Conservation (phyloP, 2,329 filamentous ascomycete species). For the Ceratocystis eucalypticola region DNA sequence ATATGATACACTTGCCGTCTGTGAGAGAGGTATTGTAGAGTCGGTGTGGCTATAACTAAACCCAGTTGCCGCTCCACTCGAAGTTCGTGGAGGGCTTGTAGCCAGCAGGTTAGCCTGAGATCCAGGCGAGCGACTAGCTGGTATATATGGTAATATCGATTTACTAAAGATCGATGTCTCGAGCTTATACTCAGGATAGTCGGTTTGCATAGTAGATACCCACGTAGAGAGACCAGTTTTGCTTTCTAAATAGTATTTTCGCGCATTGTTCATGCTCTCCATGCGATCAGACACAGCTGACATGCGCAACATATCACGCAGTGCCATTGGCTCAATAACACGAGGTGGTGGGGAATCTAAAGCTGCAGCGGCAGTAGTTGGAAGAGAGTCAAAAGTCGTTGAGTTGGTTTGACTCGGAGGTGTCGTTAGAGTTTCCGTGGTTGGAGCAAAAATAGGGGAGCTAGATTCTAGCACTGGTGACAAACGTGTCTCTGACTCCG, state of each 20-base stretch:
- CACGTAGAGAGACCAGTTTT: slow-evolving; percentile 13
- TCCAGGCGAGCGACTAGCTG: background rate
- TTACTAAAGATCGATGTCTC: slow-evolving; percentile 26
- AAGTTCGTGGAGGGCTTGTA: background rate
- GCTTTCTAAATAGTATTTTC: slow-evolving; percentile 9
- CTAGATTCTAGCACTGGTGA: background rate
- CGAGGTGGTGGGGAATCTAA: slow-evolving; percentile 7
- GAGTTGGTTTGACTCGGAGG: slow-evolving; percentile 1
- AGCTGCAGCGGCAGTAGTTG: slow-evolving; percentile 14
- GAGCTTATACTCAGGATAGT: slow-evolving; percentile 37
- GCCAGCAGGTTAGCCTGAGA: background rate
- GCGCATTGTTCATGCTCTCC: slow-evolving; percentile 12
- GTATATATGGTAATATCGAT: background rate
- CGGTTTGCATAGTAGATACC: slow-evolving; percentile 19
- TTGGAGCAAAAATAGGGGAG: background rate
- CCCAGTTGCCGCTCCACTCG: background rate
- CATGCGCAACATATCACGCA: slow-evolving; percentile 12
- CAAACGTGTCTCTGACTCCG: background rate
- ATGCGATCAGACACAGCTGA: slow-evolving; percentile 6
- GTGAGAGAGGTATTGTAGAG: background rate
- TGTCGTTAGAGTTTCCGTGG: background rate
- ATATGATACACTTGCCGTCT: background rate
- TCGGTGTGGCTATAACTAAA: background rate
- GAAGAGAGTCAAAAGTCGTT: background rate
- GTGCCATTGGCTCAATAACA: slow-evolving; percentile 11